These are phyloP conservation scores for Penicillium crystallinum DNA, from an alignment of 495 filamentous ascomycete species.

Conservation along the genomic window DNA sequence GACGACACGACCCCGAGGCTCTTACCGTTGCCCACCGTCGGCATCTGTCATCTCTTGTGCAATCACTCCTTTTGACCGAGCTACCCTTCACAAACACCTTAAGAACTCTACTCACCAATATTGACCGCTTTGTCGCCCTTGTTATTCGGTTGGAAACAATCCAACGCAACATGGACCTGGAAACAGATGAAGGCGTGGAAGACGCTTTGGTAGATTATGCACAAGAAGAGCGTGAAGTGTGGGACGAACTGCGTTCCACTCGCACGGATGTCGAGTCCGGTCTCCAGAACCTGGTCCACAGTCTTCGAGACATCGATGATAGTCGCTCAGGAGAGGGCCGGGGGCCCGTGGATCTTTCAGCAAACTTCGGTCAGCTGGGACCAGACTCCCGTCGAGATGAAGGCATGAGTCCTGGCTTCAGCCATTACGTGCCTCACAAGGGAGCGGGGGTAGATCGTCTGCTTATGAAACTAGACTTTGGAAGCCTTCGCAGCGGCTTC, in stretches of 20 bases:
- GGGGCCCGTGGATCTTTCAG: conserved; percentile 24
- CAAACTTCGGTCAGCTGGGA: conserved; percentile 14
- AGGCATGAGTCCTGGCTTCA: conserved; percentile 26
- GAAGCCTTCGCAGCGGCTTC: conserved; percentile 30
- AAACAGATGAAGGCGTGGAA: conserved; percentile 71
- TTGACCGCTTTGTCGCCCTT: conserved; percentile 73
- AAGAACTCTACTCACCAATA: conserved; percentile 61
- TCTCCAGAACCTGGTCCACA: conserved; percentile 57
- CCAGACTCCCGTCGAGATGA: conserved; percentile 4
- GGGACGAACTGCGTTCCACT: conserved; percentile 46
- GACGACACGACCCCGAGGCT: conserved; percentile 73
- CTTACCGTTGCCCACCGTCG: conserved; percentile 71
- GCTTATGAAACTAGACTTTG: conserved; percentile 83
- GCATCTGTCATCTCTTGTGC: conserved; percentile 63
- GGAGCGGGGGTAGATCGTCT: conserved; percentile 72
- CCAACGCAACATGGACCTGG: conserved; percentile 69
- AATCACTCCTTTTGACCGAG: conserved; percentile 67
- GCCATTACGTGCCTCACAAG: conserved; percentile 57
- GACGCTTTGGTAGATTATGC: conserved; percentile 65
- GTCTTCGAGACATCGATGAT: conserved; percentile 56
- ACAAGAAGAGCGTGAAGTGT: conserved; percentile 61
- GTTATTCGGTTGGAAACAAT: conserved; percentile 65
- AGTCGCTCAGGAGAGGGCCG: conserved; percentile 40
- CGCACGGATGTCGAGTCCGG: conserved; percentile 38
- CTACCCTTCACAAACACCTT: conserved; percentile 63